Conservation (phyloP, 495 filamentous ascomycete genomes). For the Penicillium verhagenii region DNA sequence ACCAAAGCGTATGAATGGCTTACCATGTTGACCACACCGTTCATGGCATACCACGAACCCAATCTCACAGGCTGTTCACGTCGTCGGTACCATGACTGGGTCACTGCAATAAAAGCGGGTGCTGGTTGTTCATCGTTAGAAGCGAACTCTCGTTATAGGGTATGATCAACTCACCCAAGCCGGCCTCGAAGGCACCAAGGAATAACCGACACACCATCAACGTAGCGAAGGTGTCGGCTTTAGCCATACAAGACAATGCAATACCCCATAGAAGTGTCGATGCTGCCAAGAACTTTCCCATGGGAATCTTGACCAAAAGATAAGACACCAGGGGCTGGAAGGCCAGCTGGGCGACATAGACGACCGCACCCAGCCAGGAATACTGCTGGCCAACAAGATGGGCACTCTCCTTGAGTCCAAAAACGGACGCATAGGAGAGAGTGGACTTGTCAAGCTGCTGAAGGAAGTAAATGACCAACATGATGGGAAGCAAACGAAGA, state of each 20-base stretch:
- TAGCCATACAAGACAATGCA: conserved; percentile 54
- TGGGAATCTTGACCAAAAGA: conserved; percentile 36
- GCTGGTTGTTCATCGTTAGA: conserved; percentile 29
- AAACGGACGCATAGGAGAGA: conserved; percentile 52
- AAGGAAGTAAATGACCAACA: conserved; percentile 44
- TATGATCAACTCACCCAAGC: conserved; percentile 34
- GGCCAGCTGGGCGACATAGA: conserved; percentile 53
- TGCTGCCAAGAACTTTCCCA: conserved; percentile 54
- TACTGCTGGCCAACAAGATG: conserved; percentile 50
- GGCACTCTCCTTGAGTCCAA: conserved; percentile 46
- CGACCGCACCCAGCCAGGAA: conserved; percentile 50
- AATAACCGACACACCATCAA: conserved; percentile 59
- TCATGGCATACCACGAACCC: conserved; percentile 62
- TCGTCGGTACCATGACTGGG: conserved; percentile 63
- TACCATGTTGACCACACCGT: conserved; percentile 54
- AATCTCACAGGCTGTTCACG: conserved; percentile 58
- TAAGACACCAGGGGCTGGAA: conserved; percentile 42
- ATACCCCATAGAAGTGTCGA: conserved; percentile 61
- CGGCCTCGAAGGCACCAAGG: conserved; percentile 61
- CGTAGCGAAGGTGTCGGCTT: conserved; percentile 52
- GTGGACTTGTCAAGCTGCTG: conserved; percentile 60
- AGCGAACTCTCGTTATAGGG: not conserved
- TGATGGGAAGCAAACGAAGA: conserved; percentile 50
- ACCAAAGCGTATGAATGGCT: too few species aligned
- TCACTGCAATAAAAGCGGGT: conserved; percentile 58